Conservation (phyloP, 345 rosid species). For the Mercurialis annua region DNA sequence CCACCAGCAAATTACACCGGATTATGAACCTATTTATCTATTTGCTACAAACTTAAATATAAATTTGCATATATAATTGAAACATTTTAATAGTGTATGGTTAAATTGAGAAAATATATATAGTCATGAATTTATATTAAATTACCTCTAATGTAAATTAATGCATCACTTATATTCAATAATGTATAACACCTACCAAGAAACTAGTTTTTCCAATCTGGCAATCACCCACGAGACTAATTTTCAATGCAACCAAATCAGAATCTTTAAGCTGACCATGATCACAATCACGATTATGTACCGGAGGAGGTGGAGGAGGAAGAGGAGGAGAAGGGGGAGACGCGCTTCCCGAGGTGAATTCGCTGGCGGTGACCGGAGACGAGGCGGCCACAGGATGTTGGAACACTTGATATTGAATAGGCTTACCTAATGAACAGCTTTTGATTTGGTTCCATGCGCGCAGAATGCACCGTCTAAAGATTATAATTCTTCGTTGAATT, state of each 20-base stretch:
- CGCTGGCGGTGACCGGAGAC: background rate
- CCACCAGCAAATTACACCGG: too few species aligned
- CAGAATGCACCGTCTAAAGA: conserved; percentile 53
- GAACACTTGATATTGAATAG: conserved; percentile 44
- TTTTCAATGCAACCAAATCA: conserved; percentile 81
- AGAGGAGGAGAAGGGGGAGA: conserved; percentile 23
- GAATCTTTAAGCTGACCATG: conserved; percentile 47
- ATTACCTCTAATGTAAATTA: too few species aligned
- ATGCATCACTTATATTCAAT: too few species aligned
- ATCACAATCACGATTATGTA: conserved; percentile 19
- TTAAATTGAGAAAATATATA: background rate
- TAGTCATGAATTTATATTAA: too few species aligned
- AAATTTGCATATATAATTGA: too few species aligned
- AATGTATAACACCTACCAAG: conserved; percentile 36
- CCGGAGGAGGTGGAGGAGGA: background rate
- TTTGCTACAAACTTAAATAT: background rate
- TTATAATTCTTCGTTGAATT: conserved; percentile 46
- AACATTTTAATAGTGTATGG: background rate
- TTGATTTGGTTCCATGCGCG: conserved; percentile 43
- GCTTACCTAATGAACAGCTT: conserved; percentile 49
- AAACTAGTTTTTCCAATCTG: conserved; percentile 77
- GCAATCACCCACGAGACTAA: conserved; percentile 76
- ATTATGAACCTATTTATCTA: too few species aligned
- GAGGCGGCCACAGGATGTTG: conserved; percentile 35
- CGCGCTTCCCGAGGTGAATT: background rate